phyloP scores from a whole-genome alignment of 2,329 filamentous ascomycete genomes.

The Sphaceloma murrayae region DNA sequence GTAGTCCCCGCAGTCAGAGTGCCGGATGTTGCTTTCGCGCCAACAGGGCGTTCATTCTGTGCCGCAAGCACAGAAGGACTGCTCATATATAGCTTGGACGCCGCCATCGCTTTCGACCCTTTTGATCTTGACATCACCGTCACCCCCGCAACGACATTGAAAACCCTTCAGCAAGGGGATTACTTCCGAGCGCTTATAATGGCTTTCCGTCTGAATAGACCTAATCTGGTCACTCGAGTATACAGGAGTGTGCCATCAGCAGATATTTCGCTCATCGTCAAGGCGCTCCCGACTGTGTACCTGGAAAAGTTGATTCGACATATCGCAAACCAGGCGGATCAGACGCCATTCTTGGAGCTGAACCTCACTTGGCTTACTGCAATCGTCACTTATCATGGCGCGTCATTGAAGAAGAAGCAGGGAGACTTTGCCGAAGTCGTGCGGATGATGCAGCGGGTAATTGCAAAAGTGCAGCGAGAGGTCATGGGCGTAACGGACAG shows the following conservation, averaged over 20 bases:
- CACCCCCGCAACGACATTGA: slow-evolving; percentile 60
- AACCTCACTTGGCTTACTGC: slow-evolving; percentile 88
- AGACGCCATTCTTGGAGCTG: slow-evolving; percentile 89
- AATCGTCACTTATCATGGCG: slow-evolving; percentile 68
- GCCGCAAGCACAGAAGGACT: slow-evolving; percentile 91
- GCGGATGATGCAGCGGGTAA: slow-evolving; percentile 68
- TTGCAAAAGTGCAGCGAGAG: slow-evolving; percentile 71
- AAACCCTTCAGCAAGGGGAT: slow-evolving; percentile 67
- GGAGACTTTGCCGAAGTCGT: slow-evolving; percentile 76
- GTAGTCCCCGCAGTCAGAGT: slow-evolving; percentile 76
- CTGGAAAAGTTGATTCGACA: slow-evolving; percentile 77
- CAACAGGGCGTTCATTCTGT: slow-evolving; percentile 82
- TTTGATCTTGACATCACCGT: slow-evolving; percentile 93
- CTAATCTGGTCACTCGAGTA: slow-evolving; percentile 68
- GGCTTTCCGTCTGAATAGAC: slow-evolving; percentile 91
- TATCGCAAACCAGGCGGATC: slow-evolving; percentile 76
- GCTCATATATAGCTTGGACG: slow-evolving; percentile 85
- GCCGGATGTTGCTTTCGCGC: slow-evolving; percentile 74
- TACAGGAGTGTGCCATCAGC: slow-evolving; percentile 71
- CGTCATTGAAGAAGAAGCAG: slow-evolving; percentile 72
- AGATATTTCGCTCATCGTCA: slow-evolving; percentile 69
- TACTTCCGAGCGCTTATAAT: slow-evolving; percentile 91
- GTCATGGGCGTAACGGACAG: slow-evolving; percentile 75
- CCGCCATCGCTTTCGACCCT: slow-evolving; percentile 76
- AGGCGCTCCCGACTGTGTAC: slow-evolving; percentile 73